Conservation (phyloP, 257 asterid genomes). For the Solanum virginianum region DNA sequence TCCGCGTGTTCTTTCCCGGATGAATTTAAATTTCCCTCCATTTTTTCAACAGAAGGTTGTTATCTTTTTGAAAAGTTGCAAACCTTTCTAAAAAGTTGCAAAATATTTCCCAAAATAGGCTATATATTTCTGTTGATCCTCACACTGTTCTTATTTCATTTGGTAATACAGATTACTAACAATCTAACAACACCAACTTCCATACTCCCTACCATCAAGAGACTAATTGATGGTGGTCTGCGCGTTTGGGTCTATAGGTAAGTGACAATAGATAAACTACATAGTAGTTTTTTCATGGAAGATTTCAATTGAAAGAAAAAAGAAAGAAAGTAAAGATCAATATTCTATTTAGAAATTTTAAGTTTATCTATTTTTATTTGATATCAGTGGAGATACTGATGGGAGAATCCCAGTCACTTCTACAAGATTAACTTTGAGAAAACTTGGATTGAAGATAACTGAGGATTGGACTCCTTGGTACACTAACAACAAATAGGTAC, state of each 20-base stretch:
- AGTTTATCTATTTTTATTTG: background rate
- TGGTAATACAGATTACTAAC: no score
- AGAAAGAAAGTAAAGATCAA: background rate
- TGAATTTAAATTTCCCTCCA: no score
- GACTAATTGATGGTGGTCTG: slow-evolving; percentile 35
- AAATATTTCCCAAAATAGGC: no score
- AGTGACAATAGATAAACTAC: background rate
- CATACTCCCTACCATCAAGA: slow-evolving; percentile 42
- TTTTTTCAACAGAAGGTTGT: no score
- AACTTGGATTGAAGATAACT: slow-evolving; percentile 32
- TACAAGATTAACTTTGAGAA: slow-evolving; percentile 43
- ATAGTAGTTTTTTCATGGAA: background rate
- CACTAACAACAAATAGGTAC: slow-evolving; percentile 51
- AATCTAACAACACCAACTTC: no score
- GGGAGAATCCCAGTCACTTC: slow-evolving; percentile 66
- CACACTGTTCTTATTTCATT: no score
- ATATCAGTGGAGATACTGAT: slow-evolving; percentile 63
- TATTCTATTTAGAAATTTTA: background rate
- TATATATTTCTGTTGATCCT: no score
- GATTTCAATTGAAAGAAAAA: background rate
- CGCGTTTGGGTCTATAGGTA: slow-evolving; percentile 82
- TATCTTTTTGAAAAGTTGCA: no score
- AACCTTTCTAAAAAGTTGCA: no score
- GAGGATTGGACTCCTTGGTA: slow-evolving; percentile 74
- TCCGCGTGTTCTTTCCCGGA: no score